Conservation (phyloP, 225 moss, liverwort and hornwort species). For the Climacium dendroides region DNA sequence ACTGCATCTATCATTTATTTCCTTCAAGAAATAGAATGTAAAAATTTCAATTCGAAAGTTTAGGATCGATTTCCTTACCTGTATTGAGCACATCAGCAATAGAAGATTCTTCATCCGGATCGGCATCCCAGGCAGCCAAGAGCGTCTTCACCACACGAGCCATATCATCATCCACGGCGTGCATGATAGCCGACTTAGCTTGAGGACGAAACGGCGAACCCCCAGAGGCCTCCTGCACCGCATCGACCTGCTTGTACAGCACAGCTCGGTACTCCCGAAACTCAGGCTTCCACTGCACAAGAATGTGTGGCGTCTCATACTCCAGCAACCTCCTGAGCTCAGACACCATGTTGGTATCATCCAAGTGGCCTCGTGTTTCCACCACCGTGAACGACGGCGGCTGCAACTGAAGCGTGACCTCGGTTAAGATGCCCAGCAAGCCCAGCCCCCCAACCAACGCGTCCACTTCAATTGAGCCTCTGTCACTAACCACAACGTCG, state of each 20-base stretch:
- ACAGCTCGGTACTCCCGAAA: slow-evolving; percentile 14
- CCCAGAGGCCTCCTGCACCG: not conserved
- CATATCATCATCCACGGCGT: not conserved
- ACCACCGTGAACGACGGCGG: slow-evolving; percentile 31
- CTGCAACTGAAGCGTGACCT: slow-evolving; percentile 39
- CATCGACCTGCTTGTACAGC: slow-evolving; percentile 16
- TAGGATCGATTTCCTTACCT: not conserved
- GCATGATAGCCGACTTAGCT: slow-evolving; percentile 4
- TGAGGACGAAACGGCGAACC: slow-evolving; percentile 20
- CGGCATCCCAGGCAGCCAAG: slow-evolving; percentile 17
- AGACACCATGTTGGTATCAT: slow-evolving; percentile 26
- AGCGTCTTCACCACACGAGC: not conserved
- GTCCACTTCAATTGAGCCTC: slow-evolving; percentile 20
- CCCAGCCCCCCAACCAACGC: slow-evolving; percentile 37
- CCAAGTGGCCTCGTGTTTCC: slow-evolving; percentile 6
- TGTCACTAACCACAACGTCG: not conserved
- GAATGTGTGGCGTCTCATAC: slow-evolving; percentile 10
- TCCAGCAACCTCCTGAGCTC: slow-evolving; percentile 14
- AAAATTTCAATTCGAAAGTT: not conserved
- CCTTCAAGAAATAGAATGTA: not conserved
- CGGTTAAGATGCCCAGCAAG: slow-evolving; percentile 41
- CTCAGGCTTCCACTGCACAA: slow-evolving; percentile 46
- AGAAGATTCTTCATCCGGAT: slow-evolving; percentile 25
- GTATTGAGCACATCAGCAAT: slow-evolving; percentile 27
- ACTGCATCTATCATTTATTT: not conserved